Percentiles rank a stretch among this genome's conserved stretches.
phyloP scores from a whole-genome alignment of 139 green algal species.

The Closterium sp. region DNA sequence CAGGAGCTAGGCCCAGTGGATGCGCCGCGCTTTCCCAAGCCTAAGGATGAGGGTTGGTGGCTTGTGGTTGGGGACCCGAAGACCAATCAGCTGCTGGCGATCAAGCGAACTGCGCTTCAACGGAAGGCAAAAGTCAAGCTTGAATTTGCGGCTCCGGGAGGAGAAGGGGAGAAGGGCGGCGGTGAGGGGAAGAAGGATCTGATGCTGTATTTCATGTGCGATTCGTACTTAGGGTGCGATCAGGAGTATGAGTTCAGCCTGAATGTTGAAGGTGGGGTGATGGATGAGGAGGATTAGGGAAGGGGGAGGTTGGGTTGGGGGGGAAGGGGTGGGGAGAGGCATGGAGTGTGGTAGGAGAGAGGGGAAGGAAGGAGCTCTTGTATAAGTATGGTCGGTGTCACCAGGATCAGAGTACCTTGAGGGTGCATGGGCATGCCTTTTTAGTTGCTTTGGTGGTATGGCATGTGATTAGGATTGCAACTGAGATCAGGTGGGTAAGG shows the following conservation, averaged over 20 bases:
- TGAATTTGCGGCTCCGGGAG: constrained; percentile 76
- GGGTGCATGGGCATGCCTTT: no score
- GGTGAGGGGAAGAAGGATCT: constrained; percentile 54
- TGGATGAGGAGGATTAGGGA: constrained; percentile 25
- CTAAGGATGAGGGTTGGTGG: constrained; percentile 96
- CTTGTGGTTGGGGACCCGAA: constrained; percentile 85
- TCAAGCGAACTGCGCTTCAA: constrained; percentile 81
- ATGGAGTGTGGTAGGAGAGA: not conserved
- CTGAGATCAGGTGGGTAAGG: no score
- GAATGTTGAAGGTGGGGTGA: constrained; percentile 63
- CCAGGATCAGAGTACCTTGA: no score
- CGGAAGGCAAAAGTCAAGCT: constrained; percentile 73
- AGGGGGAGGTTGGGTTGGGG: not conserved
- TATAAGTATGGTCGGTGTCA: no score
- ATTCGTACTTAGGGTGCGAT: constrained; percentile 94
- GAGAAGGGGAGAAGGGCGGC: constrained; percentile 43
- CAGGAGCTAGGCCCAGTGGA: constrained; percentile 69
- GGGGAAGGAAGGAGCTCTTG: not conserved
- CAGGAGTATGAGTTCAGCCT: constrained; percentile 97
- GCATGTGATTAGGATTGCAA: no score
- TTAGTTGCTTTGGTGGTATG: no score
- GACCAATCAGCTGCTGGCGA: constrained; percentile 81
- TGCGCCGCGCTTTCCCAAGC: constrained; percentile 76
- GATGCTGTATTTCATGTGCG: constrained; percentile 97
- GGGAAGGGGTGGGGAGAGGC: not conserved